A percentile compares a stretch with the other conserved stretches of the same genome.
phyloP scores from a whole-genome alignment of 1,139 yeast genomes.

The Waltiozyma sp. region DNA sequence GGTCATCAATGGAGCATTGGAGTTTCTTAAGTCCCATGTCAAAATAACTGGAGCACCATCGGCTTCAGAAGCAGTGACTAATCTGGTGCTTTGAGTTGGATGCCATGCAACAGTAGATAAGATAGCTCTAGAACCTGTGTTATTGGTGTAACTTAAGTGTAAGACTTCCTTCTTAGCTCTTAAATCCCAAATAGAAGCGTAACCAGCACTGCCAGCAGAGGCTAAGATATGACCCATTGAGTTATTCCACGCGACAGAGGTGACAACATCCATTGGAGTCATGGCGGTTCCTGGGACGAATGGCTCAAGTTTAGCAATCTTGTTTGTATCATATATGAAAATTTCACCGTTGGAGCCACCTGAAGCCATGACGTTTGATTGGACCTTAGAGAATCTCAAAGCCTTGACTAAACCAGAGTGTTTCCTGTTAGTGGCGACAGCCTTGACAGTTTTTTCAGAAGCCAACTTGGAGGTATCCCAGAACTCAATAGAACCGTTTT shows the following conservation, averaged over 20 bases:
- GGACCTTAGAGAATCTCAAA: slow-evolving; percentile 69
- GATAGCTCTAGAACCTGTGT: slow-evolving; percentile 37
- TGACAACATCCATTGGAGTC: slow-evolving; percentile 75
- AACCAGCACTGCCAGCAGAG: slow-evolving; percentile 69
- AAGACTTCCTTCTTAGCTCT: slow-evolving; percentile 80
- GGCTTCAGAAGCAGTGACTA: slow-evolving; percentile 78
- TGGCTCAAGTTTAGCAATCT: slow-evolving; percentile 39
- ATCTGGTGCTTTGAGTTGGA: slow-evolving; percentile 71
- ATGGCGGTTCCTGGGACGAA: slow-evolving; percentile 67
- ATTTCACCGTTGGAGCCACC: slow-evolving; percentile 87
- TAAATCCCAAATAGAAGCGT: slow-evolving; percentile 90
- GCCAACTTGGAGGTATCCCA: slow-evolving; percentile 52
- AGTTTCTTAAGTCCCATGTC: slow-evolving; percentile 90
- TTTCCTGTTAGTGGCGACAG: slow-evolving; percentile 29
- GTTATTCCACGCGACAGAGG: slow-evolving; percentile 84
- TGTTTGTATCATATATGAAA: slow-evolving; percentile 78
- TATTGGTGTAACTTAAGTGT: slow-evolving; percentile 57
- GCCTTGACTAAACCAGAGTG: slow-evolving; percentile 68
- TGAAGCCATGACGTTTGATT: slow-evolving; percentile 64
- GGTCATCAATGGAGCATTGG: slow-evolving; percentile 75
- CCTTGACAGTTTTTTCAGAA: slow-evolving; percentile 29
- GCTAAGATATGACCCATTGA: slow-evolving; percentile 82
- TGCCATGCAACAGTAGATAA: slow-evolving; percentile 79
- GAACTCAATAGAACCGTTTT: slow-evolving; percentile 67
- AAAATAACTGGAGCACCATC: slow-evolving; percentile 74